Base-by-base conservation (phyloP, 305 asterid species). In the Striga hermonthica region DNA sequence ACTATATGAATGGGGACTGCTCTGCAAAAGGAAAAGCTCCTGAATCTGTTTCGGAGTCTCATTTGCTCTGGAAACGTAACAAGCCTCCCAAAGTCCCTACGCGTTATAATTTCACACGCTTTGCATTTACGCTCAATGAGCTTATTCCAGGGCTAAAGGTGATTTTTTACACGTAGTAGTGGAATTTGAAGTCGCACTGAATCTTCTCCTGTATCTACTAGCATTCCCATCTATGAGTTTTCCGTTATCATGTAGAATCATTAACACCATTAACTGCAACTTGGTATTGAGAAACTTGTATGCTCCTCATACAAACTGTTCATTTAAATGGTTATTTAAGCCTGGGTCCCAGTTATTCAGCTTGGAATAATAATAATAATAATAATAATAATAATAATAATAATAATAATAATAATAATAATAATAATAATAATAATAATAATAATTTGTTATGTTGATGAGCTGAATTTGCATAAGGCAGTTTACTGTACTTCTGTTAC, bases 121-220 rank as follows among this genome's bases (percentile, higher is more conserved):
- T 87, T 47, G 92, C 92, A 5, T 76, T 87, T 60, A 84, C 92
- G 13, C 80, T 87, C 54, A 87, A 87, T 61, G 95, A 87, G 78
- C 81, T 83, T 40, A 63, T 78, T 50, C 84, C 84, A 2, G 95
- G 83, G 52, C 74, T 84, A 56, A 75, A 81, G 95, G 95, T 87
- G 71, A 73, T 62, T 58, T 39, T 57, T 13, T 22, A 22, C 31
- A 22, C 31, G 31, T 22, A 22, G 31, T 22, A 22, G 31, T 22
- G 31, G 31, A 22, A 22, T 0, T 22, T 22, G 31, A 22, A 22
- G 31, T 39, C 6, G 44, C 8, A 39, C 44, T 39, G 9, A 3
- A 39, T 39, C 44, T 39, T 5, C 8, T 8, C 44, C 44, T 39
- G 9, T 39, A 39, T 39, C 44, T 39, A 39, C 44, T 39, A 39